Evolutionary conservation across 2,329 filamentous ascomycete genomes (phyloP), one percentile per base, ranked within the genome.

Genomic region (Rutstroemia sp.): DNA sequence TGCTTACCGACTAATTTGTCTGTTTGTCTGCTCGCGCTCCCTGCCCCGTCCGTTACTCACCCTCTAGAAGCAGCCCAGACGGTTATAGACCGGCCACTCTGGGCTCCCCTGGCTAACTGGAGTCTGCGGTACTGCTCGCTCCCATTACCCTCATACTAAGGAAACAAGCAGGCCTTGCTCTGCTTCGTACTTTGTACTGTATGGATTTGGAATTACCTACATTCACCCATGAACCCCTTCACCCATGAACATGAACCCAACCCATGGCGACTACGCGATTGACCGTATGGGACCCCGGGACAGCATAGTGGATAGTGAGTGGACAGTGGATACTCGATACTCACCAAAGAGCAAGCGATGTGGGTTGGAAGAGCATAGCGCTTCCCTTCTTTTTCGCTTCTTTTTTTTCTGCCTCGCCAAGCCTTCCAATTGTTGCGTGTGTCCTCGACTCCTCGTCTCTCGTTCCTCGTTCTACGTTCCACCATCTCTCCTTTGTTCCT

Each of bases 401-500:
- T 23, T 34, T 34, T 41, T 41, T 42, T 41, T 38, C 53, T 55
- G 25, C 38, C 21, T 47, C 38, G 53, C 53, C 17, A 55, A 55
- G 46, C 9, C 46, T 41, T 41, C 17, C 10, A 41, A 19, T 5
- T 10, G n/a, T 51, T 44, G 14, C 17, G 23, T 55, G 23, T 46
- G 21, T 46, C 27, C 27, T 30, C 8, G 5, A 9, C 27, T 46
- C 27, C 27, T 30, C 8, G 5, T 30, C 27, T 30, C 23, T 23
- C 23, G 23, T 23, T 23, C 23, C 23, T 4, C 23, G 23, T 23
- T 23, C 30, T 46, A 55, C 45, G 38, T 50, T 44, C 52, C 46
- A 55, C 52, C 38, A 37, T 55, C 52, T 4, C 27, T 30, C 10
- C 2, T 30, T 51, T 51, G 41, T 55, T 51, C 53, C 53, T 45